A percentile compares a stretch with the other conserved stretches of the same genome.
phyloP scores from a whole-genome alignment of 257 asterid genomes.

The Solanum raphanifolium region DNA sequence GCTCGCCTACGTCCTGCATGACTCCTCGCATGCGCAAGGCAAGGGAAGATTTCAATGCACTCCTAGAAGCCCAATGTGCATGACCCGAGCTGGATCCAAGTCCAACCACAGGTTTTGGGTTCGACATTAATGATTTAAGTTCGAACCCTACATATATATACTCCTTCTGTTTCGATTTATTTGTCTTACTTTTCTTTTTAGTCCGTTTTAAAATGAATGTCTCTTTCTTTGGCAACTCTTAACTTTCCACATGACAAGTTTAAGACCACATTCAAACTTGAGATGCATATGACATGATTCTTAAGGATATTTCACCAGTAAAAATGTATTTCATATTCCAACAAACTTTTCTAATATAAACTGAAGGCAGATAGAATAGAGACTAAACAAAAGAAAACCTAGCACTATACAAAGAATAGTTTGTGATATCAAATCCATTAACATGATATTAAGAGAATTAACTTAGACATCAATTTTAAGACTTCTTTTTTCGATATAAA shows the following conservation, averaged over 20 bases:
- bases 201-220: neutral
- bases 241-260: neutral
- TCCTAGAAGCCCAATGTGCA: slow-evolving; percentile 58
- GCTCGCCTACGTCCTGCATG: slow-evolving; percentile 31
- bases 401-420: neutral
- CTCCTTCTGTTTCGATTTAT: neutral
- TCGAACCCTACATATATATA: neutral
- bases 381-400: neutral
- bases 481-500: neutral
- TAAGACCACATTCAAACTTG: neutral
- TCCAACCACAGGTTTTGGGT: neutral
- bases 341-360: neutral
- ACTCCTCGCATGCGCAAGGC: slow-evolving; percentile 40
- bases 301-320: neutral
- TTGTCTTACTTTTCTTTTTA: neutral
- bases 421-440: neutral
- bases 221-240: neutral
- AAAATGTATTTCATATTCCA: accelerated
- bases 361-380: too few species aligned
- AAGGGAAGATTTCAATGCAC: slow-evolving; percentile 56
- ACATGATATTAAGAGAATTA: neutral
- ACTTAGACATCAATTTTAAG: neutral
- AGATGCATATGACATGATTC: neutral
- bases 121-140: neutral
- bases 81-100: neutral